phyloP scores from a whole-genome alignment of 2,329 filamentous ascomycete genomes.

The Aureobasidium sp. region DNA sequence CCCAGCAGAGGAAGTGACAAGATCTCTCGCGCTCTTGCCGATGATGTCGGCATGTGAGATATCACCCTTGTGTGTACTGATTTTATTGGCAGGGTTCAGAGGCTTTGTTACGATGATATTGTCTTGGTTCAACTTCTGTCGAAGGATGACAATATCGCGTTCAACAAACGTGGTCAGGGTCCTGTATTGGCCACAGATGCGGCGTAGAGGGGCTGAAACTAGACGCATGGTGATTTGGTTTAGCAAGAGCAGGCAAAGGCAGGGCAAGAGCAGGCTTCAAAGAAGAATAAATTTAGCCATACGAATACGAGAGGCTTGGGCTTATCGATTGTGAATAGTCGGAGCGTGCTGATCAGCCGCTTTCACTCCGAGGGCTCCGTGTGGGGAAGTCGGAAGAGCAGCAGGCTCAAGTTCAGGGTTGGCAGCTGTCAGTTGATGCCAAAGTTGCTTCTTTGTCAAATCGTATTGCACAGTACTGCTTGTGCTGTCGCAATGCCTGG shows the following conservation, averaged over 20 bases:
- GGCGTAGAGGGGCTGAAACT: background rate
- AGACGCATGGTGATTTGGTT: background rate
- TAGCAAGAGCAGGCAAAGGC: background rate
- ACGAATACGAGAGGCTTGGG: background rate
- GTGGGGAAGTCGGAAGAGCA: background rate
- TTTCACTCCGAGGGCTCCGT: background rate
- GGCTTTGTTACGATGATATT: constrained; percentile 33
- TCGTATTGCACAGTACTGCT: background rate
- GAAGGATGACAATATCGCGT: constrained; percentile 37
- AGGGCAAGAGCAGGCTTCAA: background rate
- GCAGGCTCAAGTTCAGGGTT: background rate
- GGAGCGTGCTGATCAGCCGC: background rate
- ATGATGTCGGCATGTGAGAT: constrained; percentile 54
- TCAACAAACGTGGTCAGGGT: constrained; percentile 21
- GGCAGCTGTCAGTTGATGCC: background rate
- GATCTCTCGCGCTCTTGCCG: constrained; percentile 53
- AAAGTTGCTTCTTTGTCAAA: background rate
- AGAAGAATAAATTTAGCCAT: constrained; percentile 2
- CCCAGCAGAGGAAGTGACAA: constrained; percentile 47
- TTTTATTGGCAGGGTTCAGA: constrained; percentile 28
- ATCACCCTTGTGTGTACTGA: constrained; percentile 41
- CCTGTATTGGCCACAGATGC: constrained; percentile 1
- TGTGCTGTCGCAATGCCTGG: constrained; percentile 4
- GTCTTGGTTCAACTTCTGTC: constrained; percentile 30
- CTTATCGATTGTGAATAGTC: background rate